Evolutionary conservation across 2,329 filamentous ascomycete species (phyloP).

Genomic region (Ceratocystis lukuohia): DNA sequence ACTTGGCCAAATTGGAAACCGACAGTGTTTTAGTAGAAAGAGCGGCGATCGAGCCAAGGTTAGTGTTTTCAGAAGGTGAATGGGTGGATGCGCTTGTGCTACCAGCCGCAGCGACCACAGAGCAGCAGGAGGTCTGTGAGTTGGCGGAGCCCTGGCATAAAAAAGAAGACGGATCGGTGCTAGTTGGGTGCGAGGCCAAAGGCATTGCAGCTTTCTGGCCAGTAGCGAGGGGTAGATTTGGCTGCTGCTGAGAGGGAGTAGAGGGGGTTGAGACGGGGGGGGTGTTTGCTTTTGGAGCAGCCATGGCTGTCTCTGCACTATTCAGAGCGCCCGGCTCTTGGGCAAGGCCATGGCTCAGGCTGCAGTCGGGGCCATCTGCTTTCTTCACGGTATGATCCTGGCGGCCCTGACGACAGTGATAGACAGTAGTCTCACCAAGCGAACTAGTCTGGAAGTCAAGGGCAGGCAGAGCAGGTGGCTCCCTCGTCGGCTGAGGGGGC

Average conservation of each 20-base stretch:
- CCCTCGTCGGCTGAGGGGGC: neutral
- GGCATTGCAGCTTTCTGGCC: neutral
- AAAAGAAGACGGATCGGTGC: neutral
- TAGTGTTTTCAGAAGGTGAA: neutral
- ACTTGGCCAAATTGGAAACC: neutral
- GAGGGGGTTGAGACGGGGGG: neutral
- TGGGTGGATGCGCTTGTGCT: neutral
- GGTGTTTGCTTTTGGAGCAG: neutral
- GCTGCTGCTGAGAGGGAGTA: neutral
- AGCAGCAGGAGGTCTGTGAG: neutral
- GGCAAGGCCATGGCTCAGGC: neutral
- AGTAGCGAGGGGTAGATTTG: neutral
- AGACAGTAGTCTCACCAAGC: neutral
- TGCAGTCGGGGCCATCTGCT: neutral
- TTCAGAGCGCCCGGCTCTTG: neutral
- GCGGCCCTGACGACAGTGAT: neutral
- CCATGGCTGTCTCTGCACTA: neutral
- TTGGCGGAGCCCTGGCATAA: neutral
- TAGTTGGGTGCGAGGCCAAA: neutral
- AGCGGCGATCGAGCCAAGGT: neutral
- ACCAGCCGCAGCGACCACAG: neutral
- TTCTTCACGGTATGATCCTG: neutral
- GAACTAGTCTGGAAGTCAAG: slow-evolving; percentile 8
- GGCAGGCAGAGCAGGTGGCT: slow-evolving; percentile 8
- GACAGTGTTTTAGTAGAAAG: neutral